Conservation (phyloP, 306 rosid species). For the Vicia faba region DNA sequence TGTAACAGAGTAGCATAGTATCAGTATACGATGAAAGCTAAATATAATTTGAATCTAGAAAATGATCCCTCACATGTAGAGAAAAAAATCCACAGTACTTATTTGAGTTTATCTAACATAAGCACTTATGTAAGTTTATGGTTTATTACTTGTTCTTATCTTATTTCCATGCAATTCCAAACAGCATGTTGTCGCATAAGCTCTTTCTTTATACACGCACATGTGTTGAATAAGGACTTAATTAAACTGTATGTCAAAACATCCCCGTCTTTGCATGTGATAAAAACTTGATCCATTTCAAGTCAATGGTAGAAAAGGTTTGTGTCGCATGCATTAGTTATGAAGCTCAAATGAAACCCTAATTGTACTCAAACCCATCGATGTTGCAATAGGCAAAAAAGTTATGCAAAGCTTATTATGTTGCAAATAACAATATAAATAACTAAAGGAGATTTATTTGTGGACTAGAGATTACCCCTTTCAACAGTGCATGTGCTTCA, state of each 20-base stretch:
- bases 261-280: background rate
- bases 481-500: slow-evolving; percentile 90
- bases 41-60: background rate
- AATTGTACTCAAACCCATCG: background rate
- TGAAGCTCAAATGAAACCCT: slow-evolving; percentile 4
- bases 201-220: background rate
- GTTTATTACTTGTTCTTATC: background rate
- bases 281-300: slow-evolving; percentile 8
- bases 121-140: background rate
- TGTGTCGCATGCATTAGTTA: background rate
- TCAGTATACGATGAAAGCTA: slow-evolving; percentile 8
- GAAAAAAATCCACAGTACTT: slow-evolving; percentile 10
- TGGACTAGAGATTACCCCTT: slow-evolving; percentile 60
- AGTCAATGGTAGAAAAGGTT: background rate
- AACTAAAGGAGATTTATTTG: slow-evolving; percentile 23
- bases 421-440: slow-evolving; percentile 1
- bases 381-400: background rate
- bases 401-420: background rate
- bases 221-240: background rate
- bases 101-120: background rate
- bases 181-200: background rate
- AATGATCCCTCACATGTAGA: background rate
- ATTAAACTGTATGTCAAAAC: background rate
- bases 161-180: background rate
- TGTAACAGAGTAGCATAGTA: slow-evolving; percentile 40